Evolutionary conservation across 331 rosid genomes (phyloP).

Genomic region (Cydonia oblonga): DNA sequence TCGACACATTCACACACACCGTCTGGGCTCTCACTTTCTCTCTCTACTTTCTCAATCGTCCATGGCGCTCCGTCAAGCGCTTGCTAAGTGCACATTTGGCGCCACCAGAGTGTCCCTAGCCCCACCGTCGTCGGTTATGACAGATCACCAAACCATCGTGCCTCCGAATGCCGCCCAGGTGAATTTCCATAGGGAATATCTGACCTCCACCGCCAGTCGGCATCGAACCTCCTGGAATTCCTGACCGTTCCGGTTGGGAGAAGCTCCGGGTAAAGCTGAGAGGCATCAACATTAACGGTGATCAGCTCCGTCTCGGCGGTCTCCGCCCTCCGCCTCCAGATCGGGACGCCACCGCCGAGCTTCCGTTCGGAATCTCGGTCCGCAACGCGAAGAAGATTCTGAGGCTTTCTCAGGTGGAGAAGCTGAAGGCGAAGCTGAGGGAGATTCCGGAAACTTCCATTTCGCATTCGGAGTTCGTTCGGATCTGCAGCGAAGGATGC

Average conservation of each 20-base stretch:
- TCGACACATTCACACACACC: background rate
- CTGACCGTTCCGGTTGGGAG: constrained; percentile 42
- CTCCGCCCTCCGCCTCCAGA: constrained; percentile 18
- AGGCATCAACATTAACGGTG: constrained; percentile 19
- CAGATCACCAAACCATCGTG: background rate
- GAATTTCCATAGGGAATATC: constrained; percentile 29
- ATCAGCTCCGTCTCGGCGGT: constrained; percentile 14
- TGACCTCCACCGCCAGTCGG: constrained; percentile 20
- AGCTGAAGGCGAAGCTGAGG: constrained; percentile 47
- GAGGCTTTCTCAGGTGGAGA: constrained; percentile 46
- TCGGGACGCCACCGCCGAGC: background rate
- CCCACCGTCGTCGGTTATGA: background rate
- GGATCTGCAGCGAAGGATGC: constrained; percentile 47
- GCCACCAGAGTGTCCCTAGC: constrained; percentile 12
- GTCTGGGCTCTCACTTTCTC: background rate
- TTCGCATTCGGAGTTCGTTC: constrained; percentile 37
- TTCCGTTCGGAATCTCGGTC: constrained; percentile 24
- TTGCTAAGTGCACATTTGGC: constrained; percentile 24
- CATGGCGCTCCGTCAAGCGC: constrained; percentile 55
- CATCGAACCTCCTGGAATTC: constrained; percentile 37
- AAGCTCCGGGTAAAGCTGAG: constrained; percentile 55
- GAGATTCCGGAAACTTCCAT: constrained; percentile 33
- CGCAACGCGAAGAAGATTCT: constrained; percentile 58
- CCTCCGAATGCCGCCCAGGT: constrained; percentile 17
- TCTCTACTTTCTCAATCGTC: background rate